Evolutionary conservation across 352 stramenopile species (phyloP).

Genomic region (Phytophthora crassamura): DNA sequence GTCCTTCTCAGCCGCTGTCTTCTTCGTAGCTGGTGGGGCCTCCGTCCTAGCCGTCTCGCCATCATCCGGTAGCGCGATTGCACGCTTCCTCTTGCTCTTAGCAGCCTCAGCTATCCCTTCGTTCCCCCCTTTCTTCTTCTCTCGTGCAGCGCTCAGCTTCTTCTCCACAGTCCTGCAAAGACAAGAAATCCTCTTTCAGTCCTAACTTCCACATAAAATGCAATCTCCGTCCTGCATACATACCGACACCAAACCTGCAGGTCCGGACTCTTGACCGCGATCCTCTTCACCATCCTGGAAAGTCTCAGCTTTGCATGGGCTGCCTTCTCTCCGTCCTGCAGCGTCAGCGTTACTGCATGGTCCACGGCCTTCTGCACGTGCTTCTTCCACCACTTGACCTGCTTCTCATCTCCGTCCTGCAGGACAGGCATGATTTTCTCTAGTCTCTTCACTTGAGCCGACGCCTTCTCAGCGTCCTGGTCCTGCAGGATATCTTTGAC

Average conservation of each 20-base stretch:
- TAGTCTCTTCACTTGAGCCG: slow-evolving; percentile 15
- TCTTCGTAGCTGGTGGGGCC: not conserved
- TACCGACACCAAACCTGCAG: slow-evolving; percentile 30
- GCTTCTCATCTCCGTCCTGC: slow-evolving; percentile 23
- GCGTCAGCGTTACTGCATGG: slow-evolving; percentile 11
- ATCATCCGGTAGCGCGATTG: slow-evolving; percentile 28
- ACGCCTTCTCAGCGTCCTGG: slow-evolving; percentile 13
- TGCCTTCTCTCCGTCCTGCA: slow-evolving; percentile 6
- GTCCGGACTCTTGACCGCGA: slow-evolving; percentile 28
- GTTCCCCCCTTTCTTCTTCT: slow-evolving; percentile 1
- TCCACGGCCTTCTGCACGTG: slow-evolving; percentile 19
- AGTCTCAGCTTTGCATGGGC: slow-evolving; percentile 1
- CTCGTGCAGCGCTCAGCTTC: slow-evolving; percentile 13
- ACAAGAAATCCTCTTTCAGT: no score
- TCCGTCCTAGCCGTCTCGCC: slow-evolving; percentile 3
- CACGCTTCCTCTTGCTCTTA: slow-evolving; percentile 43
- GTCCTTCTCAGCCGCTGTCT: slow-evolving; percentile 8
- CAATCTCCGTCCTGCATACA: not conserved
- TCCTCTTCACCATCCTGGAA: slow-evolving; percentile 20
- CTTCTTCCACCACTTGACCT: slow-evolving; percentile 38
- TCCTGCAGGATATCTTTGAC: slow-evolving; percentile 17
- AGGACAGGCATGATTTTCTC: slow-evolving; percentile 26
- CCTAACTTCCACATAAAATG: not conserved
- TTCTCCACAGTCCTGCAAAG: not conserved
- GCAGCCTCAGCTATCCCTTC: not conserved